These are phyloP conservation scores for Termitomyces sp. DNA, from an alignment of 768 basidiomycete genomes.

Conservation along the genomic window DNA sequence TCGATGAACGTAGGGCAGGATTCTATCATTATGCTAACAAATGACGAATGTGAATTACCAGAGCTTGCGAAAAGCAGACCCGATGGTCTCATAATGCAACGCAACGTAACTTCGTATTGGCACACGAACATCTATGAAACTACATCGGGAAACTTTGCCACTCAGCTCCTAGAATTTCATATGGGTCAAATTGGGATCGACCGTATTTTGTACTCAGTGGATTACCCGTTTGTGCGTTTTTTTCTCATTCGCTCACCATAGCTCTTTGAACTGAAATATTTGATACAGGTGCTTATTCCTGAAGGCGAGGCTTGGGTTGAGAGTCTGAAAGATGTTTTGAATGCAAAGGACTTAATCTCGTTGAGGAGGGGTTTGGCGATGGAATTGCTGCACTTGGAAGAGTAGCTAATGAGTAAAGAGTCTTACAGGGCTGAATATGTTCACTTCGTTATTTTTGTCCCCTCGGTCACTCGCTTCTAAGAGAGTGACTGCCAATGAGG, in stretches of 20 bases:
- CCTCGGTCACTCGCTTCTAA: neutral
- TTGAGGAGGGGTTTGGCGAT: conserved; percentile 25
- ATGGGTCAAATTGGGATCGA: conserved; percentile 33
- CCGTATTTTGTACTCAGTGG: conserved; percentile 36
- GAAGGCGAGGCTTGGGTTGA: conserved; percentile 22
- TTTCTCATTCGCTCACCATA: neutral
- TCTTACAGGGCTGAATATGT: neutral
- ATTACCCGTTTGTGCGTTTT: conserved; percentile 30
- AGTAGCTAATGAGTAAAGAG: conserved; percentile 5
- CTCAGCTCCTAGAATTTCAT: conserved; percentile 33
- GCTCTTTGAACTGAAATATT: neutral
- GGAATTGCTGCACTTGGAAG: conserved; percentile 23
- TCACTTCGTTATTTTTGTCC: neutral
- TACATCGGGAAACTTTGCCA: conserved; percentile 36
- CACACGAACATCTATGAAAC: conserved; percentile 35
- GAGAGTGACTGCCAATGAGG: neutral
- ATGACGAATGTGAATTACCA: conserved; percentile 4
- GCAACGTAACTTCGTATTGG: conserved; percentile 33
- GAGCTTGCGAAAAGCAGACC: conserved; percentile 25
- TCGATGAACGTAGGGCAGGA: conserved; percentile 28
- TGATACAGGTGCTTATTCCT: conserved; percentile 15
- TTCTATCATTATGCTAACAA: neutral
- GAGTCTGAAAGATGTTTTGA: conserved; percentile 16
- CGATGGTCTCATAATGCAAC: conserved; percentile 31
- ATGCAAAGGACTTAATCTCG: conserved; percentile 16